These are phyloP conservation scores for Phialophora chinensis DNA, from an alignment of 2,329 filamentous ascomycete species.

Conservation along the genomic window DNA sequence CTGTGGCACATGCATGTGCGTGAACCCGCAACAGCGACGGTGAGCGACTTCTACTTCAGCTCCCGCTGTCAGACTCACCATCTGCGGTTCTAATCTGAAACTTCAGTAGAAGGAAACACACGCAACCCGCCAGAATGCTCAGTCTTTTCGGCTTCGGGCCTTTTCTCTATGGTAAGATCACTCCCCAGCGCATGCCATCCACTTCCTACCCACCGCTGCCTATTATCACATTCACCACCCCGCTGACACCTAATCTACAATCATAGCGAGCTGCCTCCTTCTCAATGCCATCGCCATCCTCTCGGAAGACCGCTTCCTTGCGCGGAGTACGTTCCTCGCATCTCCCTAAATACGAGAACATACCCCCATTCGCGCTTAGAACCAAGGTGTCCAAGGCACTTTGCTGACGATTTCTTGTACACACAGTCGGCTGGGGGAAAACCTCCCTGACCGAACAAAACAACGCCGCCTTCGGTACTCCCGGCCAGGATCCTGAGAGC, in stretches of 20 bases:
- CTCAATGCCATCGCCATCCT: conserved; percentile 93
- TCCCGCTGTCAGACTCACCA: neutral
- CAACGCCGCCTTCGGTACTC: conserved; percentile 79
- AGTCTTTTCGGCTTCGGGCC: conserved; percentile 43
- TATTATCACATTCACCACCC: neutral
- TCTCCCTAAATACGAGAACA: neutral
- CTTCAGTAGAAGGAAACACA: neutral
- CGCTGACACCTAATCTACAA: conserved; percentile 38
- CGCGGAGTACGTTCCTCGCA: conserved; percentile 59
- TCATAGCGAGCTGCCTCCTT: conserved; percentile 62
- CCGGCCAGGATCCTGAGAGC: conserved; percentile 70
- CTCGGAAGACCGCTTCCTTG: conserved; percentile 92
- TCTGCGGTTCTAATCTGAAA: neutral
- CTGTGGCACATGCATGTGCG: neutral
- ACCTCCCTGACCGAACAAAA: conserved; percentile 46
- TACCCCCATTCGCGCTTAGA: neutral
- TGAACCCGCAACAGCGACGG: neutral
- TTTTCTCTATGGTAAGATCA: conserved; percentile 40
- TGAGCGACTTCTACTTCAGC: neutral
- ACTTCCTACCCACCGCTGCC: neutral
- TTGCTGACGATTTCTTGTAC: conserved; percentile 25
- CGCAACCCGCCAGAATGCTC: conserved; percentile 35
- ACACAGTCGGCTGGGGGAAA: conserved; percentile 77
- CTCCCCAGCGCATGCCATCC: neutral
- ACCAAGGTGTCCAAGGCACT: neutral